Percentiles rank a stretch among this genome's conserved stretches.
Conservation (phyloP, 1,284 basidiomycete species). For the Trichosporon sp. region DNA sequence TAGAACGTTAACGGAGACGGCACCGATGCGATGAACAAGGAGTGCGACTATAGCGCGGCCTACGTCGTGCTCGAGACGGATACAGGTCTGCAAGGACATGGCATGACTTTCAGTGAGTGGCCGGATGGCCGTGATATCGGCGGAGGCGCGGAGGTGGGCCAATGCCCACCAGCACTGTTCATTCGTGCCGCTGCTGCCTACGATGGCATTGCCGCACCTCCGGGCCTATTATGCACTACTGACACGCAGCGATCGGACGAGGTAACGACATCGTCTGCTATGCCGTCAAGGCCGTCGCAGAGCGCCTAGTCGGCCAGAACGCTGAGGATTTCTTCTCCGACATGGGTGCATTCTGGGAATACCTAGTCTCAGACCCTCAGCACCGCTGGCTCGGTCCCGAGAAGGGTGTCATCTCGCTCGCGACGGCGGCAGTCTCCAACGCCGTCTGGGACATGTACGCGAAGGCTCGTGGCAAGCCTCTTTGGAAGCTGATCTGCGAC, state of each 20-base stretch:
- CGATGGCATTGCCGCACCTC: too few species aligned
- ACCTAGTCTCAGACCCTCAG: slow-evolving; percentile 74
- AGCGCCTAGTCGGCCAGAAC: slow-evolving; percentile 75
- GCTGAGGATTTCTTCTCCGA: slow-evolving; percentile 74
- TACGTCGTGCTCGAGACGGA: slow-evolving; percentile 71
- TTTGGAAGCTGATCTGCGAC: slow-evolving; percentile 56
- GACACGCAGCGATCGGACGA: slow-evolving; percentile 65
- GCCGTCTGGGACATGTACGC: slow-evolving; percentile 53
- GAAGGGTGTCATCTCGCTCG: slow-evolving; percentile 54
- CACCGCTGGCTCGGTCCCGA: slow-evolving; percentile 67
- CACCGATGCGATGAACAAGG: slow-evolving; percentile 87
- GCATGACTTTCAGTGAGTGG: slow-evolving; percentile 76
- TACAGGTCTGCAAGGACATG: slow-evolving; percentile 67
- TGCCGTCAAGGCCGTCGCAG: slow-evolving; percentile 71
- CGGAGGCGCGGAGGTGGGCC: not conserved
- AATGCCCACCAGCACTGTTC: not conserved
- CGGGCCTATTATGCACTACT: too few species aligned
- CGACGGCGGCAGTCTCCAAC: slow-evolving; percentile 54
- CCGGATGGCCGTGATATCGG: too few species aligned
- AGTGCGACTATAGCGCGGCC: slow-evolving; percentile 91
- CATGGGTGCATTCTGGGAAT: slow-evolving; percentile 62
- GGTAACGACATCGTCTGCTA: slow-evolving; percentile 89
- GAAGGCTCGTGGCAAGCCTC: slow-evolving; percentile 52
- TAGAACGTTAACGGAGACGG: slow-evolving; percentile 69
- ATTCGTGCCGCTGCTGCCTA: not conserved